These are phyloP conservation scores for Cucurbita maxima DNA, from an alignment of 306 rosid genomes.

Conservation along the genomic window DNA sequence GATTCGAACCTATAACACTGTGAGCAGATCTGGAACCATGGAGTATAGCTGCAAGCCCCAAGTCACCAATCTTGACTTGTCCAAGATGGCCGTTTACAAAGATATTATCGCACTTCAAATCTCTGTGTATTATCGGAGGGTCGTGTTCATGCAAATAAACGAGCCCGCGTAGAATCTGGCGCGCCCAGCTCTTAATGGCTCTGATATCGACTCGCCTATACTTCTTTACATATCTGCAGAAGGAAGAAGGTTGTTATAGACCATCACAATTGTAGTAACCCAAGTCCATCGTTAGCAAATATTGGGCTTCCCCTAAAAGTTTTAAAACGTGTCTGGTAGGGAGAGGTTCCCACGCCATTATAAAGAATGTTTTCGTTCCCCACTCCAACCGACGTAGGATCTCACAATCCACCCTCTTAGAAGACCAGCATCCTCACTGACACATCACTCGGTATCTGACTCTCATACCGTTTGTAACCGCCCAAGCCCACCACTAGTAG, in stretches of 20 bases:
- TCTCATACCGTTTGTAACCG: too few relatives aligned
- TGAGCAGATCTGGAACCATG: conserved; percentile 60
- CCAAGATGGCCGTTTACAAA: conserved; percentile 93
- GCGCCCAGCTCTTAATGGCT: conserved; percentile 71
- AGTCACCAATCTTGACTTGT: conserved; percentile 83
- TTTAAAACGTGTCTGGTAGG: too few relatives aligned
- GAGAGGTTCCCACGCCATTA: too few relatives aligned
- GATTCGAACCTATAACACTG: conserved; percentile 64
- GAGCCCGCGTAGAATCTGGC: conserved; percentile 67
- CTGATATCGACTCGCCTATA: conserved; percentile 35
- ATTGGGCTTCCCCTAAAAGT: too few relatives aligned
- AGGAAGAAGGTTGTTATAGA: neutral
- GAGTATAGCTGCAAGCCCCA: conserved; percentile 73
- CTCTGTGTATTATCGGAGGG: conserved; percentile 83
- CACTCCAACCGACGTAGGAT: too few relatives aligned
- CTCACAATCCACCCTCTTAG: too few relatives aligned
- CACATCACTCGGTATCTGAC: too few relatives aligned
- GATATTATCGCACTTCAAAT: conserved; percentile 79
- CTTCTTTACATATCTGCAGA: conserved; percentile 60
- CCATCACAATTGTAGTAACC: neutral
- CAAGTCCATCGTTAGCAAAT: too few relatives aligned
- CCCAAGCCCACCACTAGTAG: too few relatives aligned
- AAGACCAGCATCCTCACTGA: too few relatives aligned
- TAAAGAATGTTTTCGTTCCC: too few relatives aligned
- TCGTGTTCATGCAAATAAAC: conserved; percentile 63